Percentiles rank a stretch among this genome's conserved stretches.
These are phyloP conservation scores for Naganishia albida DNA, from an alignment of 1,284 basidiomycete species.

Conservation along the genomic window DNA sequence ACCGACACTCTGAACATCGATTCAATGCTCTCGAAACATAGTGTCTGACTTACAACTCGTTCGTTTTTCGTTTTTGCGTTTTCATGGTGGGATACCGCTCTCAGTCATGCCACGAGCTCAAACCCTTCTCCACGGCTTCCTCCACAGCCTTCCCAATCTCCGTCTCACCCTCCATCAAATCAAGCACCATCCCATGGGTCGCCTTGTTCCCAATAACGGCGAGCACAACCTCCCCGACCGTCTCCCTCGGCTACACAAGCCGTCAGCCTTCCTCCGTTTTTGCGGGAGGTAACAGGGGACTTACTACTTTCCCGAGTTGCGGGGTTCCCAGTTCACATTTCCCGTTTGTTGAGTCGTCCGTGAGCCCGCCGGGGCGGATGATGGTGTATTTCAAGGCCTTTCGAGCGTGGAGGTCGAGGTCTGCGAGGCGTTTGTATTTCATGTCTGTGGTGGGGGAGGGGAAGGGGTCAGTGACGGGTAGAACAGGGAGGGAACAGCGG, in stretches of 20 bases:
- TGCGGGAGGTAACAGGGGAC: conserved; percentile 35
- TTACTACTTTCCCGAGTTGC: conserved; percentile 59
- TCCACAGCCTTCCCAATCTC: conserved; percentile 62
- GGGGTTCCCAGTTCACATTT: conserved; percentile 62
- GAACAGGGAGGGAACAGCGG: not conserved
- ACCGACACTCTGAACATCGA: no score
- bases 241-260: conserved; percentile 56
- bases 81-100: not conserved
- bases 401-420: conserved; percentile 64
- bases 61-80: not conserved
- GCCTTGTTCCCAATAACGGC: conserved; percentile 61
- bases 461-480: not conserved
- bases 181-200: conserved; percentile 65
- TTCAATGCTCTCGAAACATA: no score
- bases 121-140: conserved; percentile 62
- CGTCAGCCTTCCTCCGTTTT: conserved; percentile 36
- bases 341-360: conserved; percentile 61
- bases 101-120: conserved; percentile 34
- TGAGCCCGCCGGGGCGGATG: conserved; percentile 65
- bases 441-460: conserved; percentile 55
- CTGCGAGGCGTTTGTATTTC: conserved; percentile 69
- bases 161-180: conserved; percentile 64
- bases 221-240: conserved; percentile 63
- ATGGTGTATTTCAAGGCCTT: conserved; percentile 69
- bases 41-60: not conserved